Evolutionary conservation across 164 flowering plant species (phyloP), one percentile per base, ranked within the genome.

Genomic region (Annona squamosa): DNA sequence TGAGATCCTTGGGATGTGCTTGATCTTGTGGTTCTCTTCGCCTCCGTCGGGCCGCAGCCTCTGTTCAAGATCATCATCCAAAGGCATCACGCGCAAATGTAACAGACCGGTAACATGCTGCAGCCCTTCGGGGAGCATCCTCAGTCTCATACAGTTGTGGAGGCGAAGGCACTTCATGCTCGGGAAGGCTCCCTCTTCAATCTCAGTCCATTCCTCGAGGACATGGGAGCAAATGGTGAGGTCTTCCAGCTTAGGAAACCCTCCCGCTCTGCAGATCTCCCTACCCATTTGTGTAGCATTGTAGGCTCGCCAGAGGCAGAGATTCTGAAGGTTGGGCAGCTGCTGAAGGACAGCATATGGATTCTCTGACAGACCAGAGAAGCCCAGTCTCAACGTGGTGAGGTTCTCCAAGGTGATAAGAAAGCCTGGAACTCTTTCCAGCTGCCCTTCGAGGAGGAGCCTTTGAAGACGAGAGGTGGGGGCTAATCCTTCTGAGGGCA

Each of bases 111-210:
- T 76, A 48, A 78, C 69, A 69, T 73, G 59, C 70, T 76, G 83
- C 73, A 81, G 47, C 3, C 81, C 83, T 71, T 81, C 83, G 17
- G 79, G 81, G 37, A 82, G 77, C 76, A 65, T 75, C 69, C 74
- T 76, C 74, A 79, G 71, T 12, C 47, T 68, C 70, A 71, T 65
- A 70, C 82, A 82, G 64, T 65, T 79, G 7, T 46, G 57, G 44
- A 68, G 26, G 4, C 56, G 10, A 52, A 68, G 37, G 12, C 4
- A 16, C 16, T n/a, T 45, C 17, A 72, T 26, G 74, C 68, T 6
- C 18, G 18, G 74, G 42, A 72, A 17, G 18, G 68, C 66, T n/a
- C 74, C 74, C 57, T 63, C 74, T 45, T 72, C 59, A 17, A 72
- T 63, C 48, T 45, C 69, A 46, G 84, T 63, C 57, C 66, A 72